phyloP scores from a whole-genome alignment of 2,329 filamentous ascomycete species.

The Sporothrix variecibatus region DNA sequence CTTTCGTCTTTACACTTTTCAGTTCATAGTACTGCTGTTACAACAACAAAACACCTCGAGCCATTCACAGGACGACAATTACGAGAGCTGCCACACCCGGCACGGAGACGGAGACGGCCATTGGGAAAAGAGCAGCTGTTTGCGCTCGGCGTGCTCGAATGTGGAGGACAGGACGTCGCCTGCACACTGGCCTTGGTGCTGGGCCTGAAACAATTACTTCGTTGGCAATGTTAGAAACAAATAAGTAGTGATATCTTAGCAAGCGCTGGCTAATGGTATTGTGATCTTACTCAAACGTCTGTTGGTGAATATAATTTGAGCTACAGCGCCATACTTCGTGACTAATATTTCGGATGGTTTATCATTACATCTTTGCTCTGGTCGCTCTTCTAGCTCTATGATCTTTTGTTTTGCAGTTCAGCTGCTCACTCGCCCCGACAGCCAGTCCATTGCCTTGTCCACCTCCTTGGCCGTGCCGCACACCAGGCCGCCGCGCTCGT shows the following conservation, averaged over 20 bases:
- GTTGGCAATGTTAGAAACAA: background rate
- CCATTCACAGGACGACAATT: background rate
- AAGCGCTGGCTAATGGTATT: background rate
- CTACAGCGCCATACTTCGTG: background rate
- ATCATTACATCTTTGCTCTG: background rate
- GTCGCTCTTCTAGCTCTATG: background rate
- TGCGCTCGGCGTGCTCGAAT: background rate
- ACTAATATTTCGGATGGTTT: background rate
- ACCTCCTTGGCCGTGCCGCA: slow-evolving; percentile 56
- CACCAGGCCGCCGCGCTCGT: slow-evolving; percentile 53
- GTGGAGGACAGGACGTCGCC: background rate
- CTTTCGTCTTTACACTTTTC: background rate
- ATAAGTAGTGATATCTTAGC: too few species aligned
- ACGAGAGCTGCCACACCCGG: background rate
- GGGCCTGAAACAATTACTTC: background rate
- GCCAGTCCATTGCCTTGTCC: slow-evolving; percentile 32
- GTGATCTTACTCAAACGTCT: too few species aligned
- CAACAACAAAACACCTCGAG: background rate
- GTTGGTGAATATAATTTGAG: too few species aligned
- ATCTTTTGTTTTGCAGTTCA: background rate
- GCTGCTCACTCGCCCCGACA: background rate
- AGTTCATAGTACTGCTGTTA: background rate
- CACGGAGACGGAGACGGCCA: background rate
- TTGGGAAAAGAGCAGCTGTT: background rate
- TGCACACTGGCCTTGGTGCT: background rate